Percentiles rank a stretch among this genome's conserved stretches.
Conservation (phyloP, 2,329 filamentous ascomycete species). For the Zarea fungicola region DNA sequence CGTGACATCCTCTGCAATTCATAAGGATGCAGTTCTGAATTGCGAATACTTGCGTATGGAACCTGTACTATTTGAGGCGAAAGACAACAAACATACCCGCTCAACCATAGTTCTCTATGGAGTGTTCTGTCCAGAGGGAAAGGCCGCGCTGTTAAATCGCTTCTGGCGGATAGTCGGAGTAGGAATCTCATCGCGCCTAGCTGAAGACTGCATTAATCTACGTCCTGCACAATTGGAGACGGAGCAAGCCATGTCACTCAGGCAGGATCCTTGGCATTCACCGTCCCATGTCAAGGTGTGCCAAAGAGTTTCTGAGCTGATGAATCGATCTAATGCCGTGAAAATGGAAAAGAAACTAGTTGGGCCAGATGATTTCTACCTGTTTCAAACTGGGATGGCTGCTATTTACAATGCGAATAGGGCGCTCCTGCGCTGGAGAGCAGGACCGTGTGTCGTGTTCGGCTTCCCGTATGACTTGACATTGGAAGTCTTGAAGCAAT, state of each 20-base stretch:
- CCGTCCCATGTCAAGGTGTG: neutral
- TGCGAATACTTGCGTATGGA: too few relatives aligned
- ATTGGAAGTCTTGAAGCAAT: conserved; percentile 36
- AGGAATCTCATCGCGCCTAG: conserved; percentile 1
- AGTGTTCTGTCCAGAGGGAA: too few relatives aligned
- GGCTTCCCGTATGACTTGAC: conserved; percentile 42
- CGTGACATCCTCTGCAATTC: too few relatives aligned
- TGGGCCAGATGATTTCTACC: conserved; percentile 35
- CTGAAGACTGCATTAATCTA: neutral
- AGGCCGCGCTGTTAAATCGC: conserved; percentile 1
- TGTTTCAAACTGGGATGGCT: conserved; percentile 45
- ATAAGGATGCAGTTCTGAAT: too few relatives aligned
- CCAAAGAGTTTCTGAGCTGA: neutral
- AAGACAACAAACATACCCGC: neutral
- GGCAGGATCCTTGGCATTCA: neutral
- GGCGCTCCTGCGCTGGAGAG: conserved; percentile 22
- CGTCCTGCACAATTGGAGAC: neutral
- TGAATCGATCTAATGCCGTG: neutral
- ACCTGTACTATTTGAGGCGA: neutral
- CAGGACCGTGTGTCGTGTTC: conserved; percentile 30
- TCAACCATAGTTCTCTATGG: neutral
- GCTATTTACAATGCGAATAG: conserved; percentile 36
- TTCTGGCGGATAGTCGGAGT: neutral
- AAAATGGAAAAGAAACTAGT: conserved; percentile 19
- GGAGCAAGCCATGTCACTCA: too few relatives aligned